Base-by-base conservation (phyloP, 306 rosid genomes). In the Astragalus glycyphyllos region DNA sequence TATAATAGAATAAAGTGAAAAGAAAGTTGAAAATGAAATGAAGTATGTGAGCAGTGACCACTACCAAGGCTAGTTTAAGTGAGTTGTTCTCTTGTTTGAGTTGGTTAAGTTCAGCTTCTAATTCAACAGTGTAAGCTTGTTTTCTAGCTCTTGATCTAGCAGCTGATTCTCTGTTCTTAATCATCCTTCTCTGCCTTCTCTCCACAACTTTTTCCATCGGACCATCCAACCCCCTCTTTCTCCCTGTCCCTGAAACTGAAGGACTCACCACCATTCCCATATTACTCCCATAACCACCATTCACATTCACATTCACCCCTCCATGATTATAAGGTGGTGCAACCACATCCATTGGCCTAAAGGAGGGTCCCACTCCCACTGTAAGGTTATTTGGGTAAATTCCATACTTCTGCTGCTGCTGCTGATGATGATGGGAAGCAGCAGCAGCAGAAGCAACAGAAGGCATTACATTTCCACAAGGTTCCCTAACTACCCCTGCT, bases 141-240 rank as follows among this genome's bases (percentile, higher is more conserved):
- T 89, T 91, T 71, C 96, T 85, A 35, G 92, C 97, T 85, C 97
- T 85, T 2, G 97, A 91, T 77, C 96, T 86, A 4, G 97, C 97
- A 0, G 97, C 97, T 4, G 97, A 91, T 71, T 91, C 97, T 72
- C 97, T 81, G 66, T 91, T 88, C 88, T 88, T 91, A 7, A 88
- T 88, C 96, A 91, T 91, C 82, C 97, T 88, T 72, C 92, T 88
- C 73, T 91, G 97, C 76, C 97, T 84, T 73, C 97, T 87, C 82
- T 91, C 97, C 58, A 85, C 96, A 73, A 86, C 96, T 48, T 82
- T 91, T 57, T 88, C 97, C 60, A 86, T 88, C 3, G 89, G 89
- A 60, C 96, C 92, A 68, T 88, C 91, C 3, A 82, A 17, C 1
- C 73, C 62, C 59, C 96, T 72, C 88, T 91, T 91, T 68, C 88